Evolutionary conservation across 768 basidiomycete species (phyloP).

Genomic region (Lactifluus echinatus): DNA sequence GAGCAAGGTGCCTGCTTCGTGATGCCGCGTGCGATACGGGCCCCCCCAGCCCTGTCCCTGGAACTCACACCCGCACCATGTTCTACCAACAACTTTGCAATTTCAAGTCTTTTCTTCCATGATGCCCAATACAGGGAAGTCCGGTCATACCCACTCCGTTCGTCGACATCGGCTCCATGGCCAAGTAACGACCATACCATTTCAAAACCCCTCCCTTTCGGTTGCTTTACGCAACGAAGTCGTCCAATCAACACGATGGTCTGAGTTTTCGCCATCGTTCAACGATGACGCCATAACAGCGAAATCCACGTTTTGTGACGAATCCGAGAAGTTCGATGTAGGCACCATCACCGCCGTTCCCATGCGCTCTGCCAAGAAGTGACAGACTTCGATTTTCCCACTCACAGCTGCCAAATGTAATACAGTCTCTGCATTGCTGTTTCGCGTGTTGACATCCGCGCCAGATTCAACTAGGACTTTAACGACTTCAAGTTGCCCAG

Average conservation of each 20-base stretch:
- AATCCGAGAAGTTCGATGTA: too few species aligned
- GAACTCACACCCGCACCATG: not conserved
- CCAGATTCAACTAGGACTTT: not conserved
- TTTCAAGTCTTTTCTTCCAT: not conserved
- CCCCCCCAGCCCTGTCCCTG: not conserved
- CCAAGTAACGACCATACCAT: not conserved
- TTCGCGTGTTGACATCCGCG: not conserved
- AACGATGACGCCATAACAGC: too few species aligned
- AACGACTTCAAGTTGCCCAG: too few species aligned
- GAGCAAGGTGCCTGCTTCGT: too few species aligned
- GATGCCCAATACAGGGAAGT: not conserved
- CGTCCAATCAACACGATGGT: too few species aligned
- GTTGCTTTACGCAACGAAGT: not conserved
- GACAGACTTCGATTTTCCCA: too few species aligned
- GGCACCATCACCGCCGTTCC: too few species aligned
- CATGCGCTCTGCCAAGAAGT: too few species aligned
- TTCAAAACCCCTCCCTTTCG: not conserved
- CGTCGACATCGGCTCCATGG: not conserved
- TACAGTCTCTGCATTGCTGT: not conserved
- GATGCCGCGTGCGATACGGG: not conserved
- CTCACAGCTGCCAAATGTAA: too few species aligned
- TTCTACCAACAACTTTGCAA: not conserved
- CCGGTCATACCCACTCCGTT: rapidly evolving
- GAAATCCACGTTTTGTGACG: too few species aligned
- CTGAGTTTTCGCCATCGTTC: too few species aligned